Conservation (phyloP, 805 yeast genomes). For the Saturnispora sekii region DNA sequence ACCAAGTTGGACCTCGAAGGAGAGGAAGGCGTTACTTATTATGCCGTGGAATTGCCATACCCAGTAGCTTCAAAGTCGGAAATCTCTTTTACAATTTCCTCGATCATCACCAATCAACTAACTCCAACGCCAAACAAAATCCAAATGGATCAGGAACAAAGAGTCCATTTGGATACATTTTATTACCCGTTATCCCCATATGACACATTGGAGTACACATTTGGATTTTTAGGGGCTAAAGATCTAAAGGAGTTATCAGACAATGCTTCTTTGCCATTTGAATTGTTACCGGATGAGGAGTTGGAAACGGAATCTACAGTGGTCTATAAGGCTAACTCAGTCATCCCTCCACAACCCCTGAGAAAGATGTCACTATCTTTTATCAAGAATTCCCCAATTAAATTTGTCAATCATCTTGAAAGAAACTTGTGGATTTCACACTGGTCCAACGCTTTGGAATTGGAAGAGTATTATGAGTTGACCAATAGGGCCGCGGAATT, state of each 20-base stretch:
- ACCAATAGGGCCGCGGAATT: slow-evolving; percentile 68
- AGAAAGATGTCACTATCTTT: slow-evolving; percentile 54
- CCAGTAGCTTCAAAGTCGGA: slow-evolving; percentile 59
- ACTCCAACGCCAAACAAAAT: slow-evolving; percentile 58
- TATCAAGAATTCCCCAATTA: slow-evolving; percentile 56
- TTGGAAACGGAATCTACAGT: slow-evolving; percentile 25
- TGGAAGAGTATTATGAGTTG: slow-evolving; percentile 81
- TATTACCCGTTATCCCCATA: slow-evolving; percentile 57
- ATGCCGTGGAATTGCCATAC: slow-evolving; percentile 44
- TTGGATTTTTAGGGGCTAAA: slow-evolving; percentile 33
- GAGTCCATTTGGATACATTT: slow-evolving; percentile 39
- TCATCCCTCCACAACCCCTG: slow-evolving; percentile 22
- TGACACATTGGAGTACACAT: slow-evolving; percentile 37
- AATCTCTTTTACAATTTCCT: slow-evolving; percentile 38
- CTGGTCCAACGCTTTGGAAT: slow-evolving; percentile 57
- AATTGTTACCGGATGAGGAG: neutral
- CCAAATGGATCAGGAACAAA: slow-evolving; percentile 51
- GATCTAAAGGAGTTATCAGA: slow-evolving; percentile 2
- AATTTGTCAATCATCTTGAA: slow-evolving; percentile 47
- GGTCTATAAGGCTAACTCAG: neutral
- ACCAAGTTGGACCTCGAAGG: slow-evolving; percentile 4
- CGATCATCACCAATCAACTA: slow-evolving; percentile 38
- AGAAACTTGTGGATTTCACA: slow-evolving; percentile 89
- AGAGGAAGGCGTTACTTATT: slow-evolving; percentile 28
- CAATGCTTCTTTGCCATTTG: slow-evolving; percentile 8